These are phyloP conservation scores for Corymbia calophylla DNA, from an alignment of 441 rosid genomes.

Conservation along the genomic window DNA sequence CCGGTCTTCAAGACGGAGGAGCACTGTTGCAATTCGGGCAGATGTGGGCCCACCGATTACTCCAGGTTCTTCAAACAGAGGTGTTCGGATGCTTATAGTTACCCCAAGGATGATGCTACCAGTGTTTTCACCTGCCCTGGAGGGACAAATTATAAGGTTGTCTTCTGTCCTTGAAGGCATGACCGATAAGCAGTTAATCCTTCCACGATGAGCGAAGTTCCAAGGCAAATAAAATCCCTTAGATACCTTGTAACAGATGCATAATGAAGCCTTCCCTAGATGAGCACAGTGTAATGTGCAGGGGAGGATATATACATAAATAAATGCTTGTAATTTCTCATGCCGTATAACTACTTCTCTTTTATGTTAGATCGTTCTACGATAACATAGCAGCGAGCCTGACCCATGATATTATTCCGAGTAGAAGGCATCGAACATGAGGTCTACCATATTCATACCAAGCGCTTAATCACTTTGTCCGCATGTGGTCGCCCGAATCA, in stretches of 20 bases:
- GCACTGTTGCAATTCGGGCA: neutral
- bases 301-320: neutral
- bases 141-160: neutral
- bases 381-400: neutral
- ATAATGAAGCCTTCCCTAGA: neutral
- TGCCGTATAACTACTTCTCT: neutral
- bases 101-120: constrained; percentile 42
- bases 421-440: neutral
- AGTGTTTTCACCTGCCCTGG: constrained; percentile 4
- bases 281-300: neutral
- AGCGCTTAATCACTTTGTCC: neutral
- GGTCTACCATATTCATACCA: neutral
- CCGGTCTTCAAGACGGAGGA: neutral
- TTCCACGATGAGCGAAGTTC: neutral
- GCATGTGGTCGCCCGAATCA: neutral
- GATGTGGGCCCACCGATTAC: neutral
- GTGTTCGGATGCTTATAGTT: constrained; percentile 26
- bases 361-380: neutral
- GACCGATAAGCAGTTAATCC: neutral
- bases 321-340: neutral
- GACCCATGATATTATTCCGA: neutral
- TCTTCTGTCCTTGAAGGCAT: neutral
- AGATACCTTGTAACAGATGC: neutral
- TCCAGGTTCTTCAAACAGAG: neutral
- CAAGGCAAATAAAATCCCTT: neutral